Evolutionary conservation across 2,329 filamentous ascomycete genomes (phyloP), one percentile per base, ranked within the genome.

Genomic region (Trichophyton equinum): DNA sequence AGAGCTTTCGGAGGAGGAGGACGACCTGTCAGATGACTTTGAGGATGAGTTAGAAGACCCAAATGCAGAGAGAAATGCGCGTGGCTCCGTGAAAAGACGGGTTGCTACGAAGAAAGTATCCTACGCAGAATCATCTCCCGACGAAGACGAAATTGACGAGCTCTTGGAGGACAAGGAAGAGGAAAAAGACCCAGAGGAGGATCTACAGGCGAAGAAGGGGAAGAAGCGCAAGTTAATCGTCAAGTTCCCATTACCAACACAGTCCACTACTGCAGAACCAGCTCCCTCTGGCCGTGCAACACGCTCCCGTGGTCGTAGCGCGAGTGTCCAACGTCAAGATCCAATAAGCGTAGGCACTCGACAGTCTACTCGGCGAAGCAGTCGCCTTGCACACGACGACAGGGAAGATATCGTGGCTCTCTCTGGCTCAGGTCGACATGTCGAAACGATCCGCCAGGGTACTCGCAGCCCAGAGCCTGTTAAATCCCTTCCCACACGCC

Each of bases 401-500:
- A 78, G 81, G 27, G 78, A 81, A 40, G 78, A 81, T 38, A 77
- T 85, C 13, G 73, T 83, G 53, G 81, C 79, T 15, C 72, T 85
- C 51, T 81, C 82, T 2, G 79, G 82, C 64, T 84, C 82, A 6
- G 83, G 83, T 18, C 79, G 76, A 62, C 82, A 85, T 68, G 76
- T 78, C 62, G 71, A 81, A 60, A 75, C 82, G 3, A 74, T 83
- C 8, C 76, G 81, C 62, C 74, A 77, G 64, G 80, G 78, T 27
- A 83, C 82, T 2, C 74, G 73, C 46, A 84, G 78, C 61, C 78
- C 81, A 3, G 77, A 65, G 36, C 53, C 57, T n/a, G 46, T 44
- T 7, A 38, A 60, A 22, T 57, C 72, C 4, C 70, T 61, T 59
- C 30, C 58, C 47, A 46, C 60, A 13, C 38, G 27, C 15, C 33